phyloP scores from a whole-genome alignment of 139 green algal genomes.

The Edaphochlamys debaryana region DNA sequence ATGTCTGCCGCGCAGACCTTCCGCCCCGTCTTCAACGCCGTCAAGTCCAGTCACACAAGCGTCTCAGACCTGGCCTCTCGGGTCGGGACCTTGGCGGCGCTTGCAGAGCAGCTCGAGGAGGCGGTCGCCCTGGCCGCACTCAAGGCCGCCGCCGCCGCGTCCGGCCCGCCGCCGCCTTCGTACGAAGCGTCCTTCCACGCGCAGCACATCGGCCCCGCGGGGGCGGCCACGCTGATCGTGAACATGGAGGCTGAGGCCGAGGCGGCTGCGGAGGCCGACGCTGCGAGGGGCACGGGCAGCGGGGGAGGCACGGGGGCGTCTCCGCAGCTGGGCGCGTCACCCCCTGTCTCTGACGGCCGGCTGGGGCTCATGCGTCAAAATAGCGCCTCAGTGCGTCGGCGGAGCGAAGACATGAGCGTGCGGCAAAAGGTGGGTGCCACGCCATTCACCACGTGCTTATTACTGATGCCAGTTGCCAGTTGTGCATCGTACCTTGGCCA shows the following conservation, averaged over 20 bases:
- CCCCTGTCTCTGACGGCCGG: too few relatives aligned
- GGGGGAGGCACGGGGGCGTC: too few relatives aligned
- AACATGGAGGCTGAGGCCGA: neutral
- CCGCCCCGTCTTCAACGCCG: neutral
- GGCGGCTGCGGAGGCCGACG: neutral
- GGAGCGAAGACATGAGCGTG: slow-evolving; percentile 16
- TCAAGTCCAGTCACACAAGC: too few relatives aligned
- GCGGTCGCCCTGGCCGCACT: neutral
- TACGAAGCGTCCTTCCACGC: slow-evolving; percentile 19
- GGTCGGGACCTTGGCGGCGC: too few relatives aligned
- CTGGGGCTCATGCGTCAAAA: too few relatives aligned
- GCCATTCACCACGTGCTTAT: too few relatives aligned
- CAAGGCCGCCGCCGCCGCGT: neutral
- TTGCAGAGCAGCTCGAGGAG: neutral
- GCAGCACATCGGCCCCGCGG: neutral
- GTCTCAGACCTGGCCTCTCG: too few relatives aligned
- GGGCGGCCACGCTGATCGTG: neutral
- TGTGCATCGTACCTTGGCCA: too few relatives aligned
- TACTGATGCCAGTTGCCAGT: too few relatives aligned
- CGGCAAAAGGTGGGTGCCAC: neutral
- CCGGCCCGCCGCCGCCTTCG: neutral
- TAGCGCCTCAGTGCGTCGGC: neutral
- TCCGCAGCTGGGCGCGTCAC: too few relatives aligned
- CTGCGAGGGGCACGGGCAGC: too few relatives aligned
- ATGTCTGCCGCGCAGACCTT: neutral